A percentile compares a stretch with the other conserved stretches of the same genome.
Conservation (phyloP, 345 rosid genomes). For the Melaleuca alternifolia region DNA sequence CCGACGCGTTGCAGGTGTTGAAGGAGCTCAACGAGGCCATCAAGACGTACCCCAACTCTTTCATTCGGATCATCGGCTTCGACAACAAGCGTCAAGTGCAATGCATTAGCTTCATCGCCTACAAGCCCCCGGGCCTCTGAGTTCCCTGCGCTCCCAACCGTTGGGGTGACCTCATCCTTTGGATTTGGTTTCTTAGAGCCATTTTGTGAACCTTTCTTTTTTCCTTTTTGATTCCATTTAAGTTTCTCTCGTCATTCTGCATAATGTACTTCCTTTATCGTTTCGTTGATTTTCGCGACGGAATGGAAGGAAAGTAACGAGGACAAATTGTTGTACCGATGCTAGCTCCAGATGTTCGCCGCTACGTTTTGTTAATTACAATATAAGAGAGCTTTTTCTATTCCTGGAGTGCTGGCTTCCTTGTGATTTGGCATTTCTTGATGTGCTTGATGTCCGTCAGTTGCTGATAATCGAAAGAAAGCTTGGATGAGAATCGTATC, state of each 20-base stretch:
- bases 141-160: neutral
- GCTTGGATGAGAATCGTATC: neutral
- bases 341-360: neutral
- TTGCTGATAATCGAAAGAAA: neutral
- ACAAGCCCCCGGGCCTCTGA: conserved; percentile 20
- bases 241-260: neutral
- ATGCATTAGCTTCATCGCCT: conserved; percentile 60
- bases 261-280: neutral
- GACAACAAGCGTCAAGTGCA: conserved; percentile 39
- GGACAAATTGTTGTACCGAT: neutral
- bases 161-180: neutral
- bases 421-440: neutral
- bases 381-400: neutral
- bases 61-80: conserved; percentile 45
- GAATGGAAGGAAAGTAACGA: neutral
- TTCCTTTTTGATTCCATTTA: neutral
- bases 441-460: neutral
- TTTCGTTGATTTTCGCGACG: neutral
- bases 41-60: conserved; percentile 38
- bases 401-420: neutral
- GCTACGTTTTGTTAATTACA: neutral
- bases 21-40: conserved; percentile 38
- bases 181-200: neutral
- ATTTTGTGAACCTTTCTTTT: neutral
- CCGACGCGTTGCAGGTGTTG: conserved; percentile 40